Evolutionary conservation across 768 basidiomycete genomes (phyloP), one percentile per base, ranked within the genome.

Genomic region (Austroboletus festivus): DNA sequence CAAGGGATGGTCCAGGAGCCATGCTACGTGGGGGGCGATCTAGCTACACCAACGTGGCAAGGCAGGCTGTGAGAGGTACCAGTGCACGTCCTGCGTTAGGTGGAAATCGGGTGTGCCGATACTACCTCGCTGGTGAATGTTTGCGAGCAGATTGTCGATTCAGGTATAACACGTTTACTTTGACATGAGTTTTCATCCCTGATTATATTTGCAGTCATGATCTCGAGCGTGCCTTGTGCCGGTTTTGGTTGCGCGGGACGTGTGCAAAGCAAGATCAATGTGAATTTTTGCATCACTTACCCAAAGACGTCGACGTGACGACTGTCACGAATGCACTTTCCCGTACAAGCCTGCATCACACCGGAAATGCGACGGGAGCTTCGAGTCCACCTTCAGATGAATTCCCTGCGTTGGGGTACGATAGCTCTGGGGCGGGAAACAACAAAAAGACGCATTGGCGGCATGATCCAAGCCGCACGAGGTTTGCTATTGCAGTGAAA

Each of bases 181-280:
- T 31, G 39, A 18, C 20, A 4, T 40, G 45, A 50, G 12, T 3
- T 20, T 48, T 31, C 37, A 21, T 45, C 19, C 18, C 28, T 53
- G 22, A 50, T 45, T 45, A 34, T 46, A 42, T 46, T 46, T 56
- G 3, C 56, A 96, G 94, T 58, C 94, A 96, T 63, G 94, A 97
- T 61, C 79, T 96, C 4, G 94, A 97, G 67, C 82, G 94, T 35
- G 94, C 94, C 2, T 67, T 97, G 19, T 93, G 89, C 71, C 86
- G 96, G 30, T 99, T 99, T 74, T 99, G 96, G 96, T 78, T 99
- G 24, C 82, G 94, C 43, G 95, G 95, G 5, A 93, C 93, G 38
- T 99, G 96, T 62, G 91, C 94, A 24, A 99, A 99, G 68, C 89
- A 93, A 46, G 93, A 95, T 48, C 82, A 79, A 55, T 98, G 94